Evolutionary conservation across 441 rosid species (phyloP).

Genomic region (Gossypium davidsonii): DNA sequence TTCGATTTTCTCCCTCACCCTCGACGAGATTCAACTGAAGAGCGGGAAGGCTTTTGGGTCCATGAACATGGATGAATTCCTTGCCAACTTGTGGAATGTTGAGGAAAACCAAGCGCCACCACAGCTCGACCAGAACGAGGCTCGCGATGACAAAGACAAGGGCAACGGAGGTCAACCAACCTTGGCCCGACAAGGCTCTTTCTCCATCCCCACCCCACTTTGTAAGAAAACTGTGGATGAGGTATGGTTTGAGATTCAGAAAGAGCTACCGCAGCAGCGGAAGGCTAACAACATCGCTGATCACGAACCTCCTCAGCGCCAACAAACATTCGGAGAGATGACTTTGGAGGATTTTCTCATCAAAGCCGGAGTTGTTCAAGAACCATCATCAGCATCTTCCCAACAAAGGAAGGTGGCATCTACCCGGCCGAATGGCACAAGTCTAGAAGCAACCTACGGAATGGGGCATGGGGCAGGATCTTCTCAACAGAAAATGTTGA

Average conservation of each 20-base stretch:
- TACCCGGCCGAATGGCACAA: constrained; percentile 1
- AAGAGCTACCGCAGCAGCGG: constrained; percentile 27
- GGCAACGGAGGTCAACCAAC: constrained; percentile 14
- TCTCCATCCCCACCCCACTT: constrained; percentile 54
- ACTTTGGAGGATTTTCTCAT: constrained; percentile 59
- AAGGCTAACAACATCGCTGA: constrained; percentile 4
- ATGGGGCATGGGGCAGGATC: constrained; percentile 19
- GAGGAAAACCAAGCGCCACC: constrained; percentile 33
- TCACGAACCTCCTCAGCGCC: constrained; percentile 32
- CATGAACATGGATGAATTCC: constrained; percentile 70
- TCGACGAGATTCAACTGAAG: constrained; percentile 50
- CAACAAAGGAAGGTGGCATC: constrained; percentile 16
- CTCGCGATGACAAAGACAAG: not conserved
- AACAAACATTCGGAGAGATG: constrained; percentile 55
- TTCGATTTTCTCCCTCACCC: constrained; percentile 48
- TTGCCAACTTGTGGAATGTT: constrained; percentile 53
- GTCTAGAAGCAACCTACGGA: constrained; percentile 26
- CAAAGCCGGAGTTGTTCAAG: constrained; percentile 61
- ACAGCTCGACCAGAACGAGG: constrained; percentile 8
- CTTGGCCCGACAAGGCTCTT: constrained; percentile 52
- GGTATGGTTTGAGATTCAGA: constrained; percentile 61
- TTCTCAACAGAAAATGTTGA: constrained; percentile 5
- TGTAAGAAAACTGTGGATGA: constrained; percentile 69
- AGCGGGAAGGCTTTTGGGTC: constrained; percentile 56
- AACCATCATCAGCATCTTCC: constrained; percentile 16